phyloP scores from a whole-genome alignment of 306 rosid genomes.

The Oxytropis ochrocephala region DNA sequence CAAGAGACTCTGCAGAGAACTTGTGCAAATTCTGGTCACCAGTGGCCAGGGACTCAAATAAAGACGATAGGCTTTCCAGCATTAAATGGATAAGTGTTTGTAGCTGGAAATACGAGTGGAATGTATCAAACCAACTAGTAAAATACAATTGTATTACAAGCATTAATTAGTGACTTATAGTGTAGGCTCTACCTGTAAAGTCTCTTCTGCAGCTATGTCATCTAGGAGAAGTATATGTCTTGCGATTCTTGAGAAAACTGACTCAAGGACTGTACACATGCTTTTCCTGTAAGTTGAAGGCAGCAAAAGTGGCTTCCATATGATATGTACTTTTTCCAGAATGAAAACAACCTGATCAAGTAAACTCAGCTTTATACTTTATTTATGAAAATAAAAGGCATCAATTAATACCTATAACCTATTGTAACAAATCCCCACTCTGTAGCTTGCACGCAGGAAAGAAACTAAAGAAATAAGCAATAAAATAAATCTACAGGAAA shows the following conservation, averaged over 20 bases:
- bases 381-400: conserved; percentile 11
- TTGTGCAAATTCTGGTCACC: conserved; percentile 44
- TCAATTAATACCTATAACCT: not conserved
- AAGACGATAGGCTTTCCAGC: conserved; percentile 21
- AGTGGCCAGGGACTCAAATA: conserved; percentile 53
- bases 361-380: conserved; percentile 15
- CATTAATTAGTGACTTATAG: not conserved
- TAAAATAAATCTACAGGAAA: not conserved
- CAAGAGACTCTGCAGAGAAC: conserved; percentile 34
- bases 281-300: conserved; percentile 76
- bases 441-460: not conserved
- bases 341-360: conserved; percentile 75
- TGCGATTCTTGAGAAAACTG: conserved; percentile 70
- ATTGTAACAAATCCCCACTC: not conserved
- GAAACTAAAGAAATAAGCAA: not conserved
- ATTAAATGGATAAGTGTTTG: conserved; percentile 9
- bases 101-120: not conserved
- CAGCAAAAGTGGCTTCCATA: conserved; percentile 91
- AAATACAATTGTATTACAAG: not conserved
- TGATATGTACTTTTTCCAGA: conserved; percentile 79
- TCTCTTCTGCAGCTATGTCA: conserved; percentile 94
- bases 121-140: not conserved
- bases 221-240: conserved; percentile 26
- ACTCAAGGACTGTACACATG: conserved; percentile 73
- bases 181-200: conserved; percentile 58